These are phyloP conservation scores for Ophiosphaerella narmari DNA, from an alignment of 2,329 filamentous ascomycete genomes.

Conservation along the genomic window DNA sequence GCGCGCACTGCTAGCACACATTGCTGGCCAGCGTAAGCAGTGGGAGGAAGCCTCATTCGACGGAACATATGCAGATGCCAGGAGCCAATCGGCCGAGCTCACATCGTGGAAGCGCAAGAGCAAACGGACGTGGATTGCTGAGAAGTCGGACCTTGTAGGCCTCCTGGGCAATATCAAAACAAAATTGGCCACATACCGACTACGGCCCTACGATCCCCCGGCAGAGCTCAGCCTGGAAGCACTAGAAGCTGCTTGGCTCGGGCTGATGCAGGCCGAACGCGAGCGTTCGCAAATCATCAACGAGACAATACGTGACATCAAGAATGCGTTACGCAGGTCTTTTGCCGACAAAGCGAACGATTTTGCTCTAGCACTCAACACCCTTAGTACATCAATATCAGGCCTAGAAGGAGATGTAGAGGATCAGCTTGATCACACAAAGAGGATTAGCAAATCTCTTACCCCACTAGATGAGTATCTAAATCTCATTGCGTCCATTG, in stretches of 20 bases:
- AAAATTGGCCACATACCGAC: conserved; percentile 90
- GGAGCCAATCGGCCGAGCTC: conserved; percentile 81
- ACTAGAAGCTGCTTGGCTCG: conserved; percentile 81
- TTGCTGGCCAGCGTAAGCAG: conserved; percentile 70
- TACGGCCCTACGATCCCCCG: conserved; percentile 90
- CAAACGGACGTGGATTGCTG: conserved; percentile 95
- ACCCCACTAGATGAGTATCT: conserved; percentile 90
- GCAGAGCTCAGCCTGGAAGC: conserved; percentile 79
- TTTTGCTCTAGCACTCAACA: conserved; percentile 93
- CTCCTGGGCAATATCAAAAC: conserved; percentile 98
- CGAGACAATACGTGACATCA: conserved; percentile 98
- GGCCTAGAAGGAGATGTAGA: conserved; percentile 97
- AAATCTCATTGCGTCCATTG: conserved; percentile 81
- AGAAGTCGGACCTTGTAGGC: conserved; percentile 94
- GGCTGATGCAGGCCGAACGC: conserved; percentile 81
- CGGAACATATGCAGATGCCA: conserved; percentile 90
- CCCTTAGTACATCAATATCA: conserved; percentile 90
- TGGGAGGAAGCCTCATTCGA: conserved; percentile 86
- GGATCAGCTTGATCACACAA: conserved; percentile 87
- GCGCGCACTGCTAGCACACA: conserved; percentile 76
- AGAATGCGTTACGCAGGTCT: conserved; percentile 86
- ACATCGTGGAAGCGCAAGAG: conserved; percentile 85
- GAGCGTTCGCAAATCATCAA: conserved; percentile 91
- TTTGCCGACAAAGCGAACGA: conserved; percentile 99
- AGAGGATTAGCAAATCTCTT: conserved; percentile 81